Evolutionary conservation across 306 rosid species (phyloP), one percentile per base, ranked within the genome.

Genomic region (Erythrophleum fordii): DNA sequence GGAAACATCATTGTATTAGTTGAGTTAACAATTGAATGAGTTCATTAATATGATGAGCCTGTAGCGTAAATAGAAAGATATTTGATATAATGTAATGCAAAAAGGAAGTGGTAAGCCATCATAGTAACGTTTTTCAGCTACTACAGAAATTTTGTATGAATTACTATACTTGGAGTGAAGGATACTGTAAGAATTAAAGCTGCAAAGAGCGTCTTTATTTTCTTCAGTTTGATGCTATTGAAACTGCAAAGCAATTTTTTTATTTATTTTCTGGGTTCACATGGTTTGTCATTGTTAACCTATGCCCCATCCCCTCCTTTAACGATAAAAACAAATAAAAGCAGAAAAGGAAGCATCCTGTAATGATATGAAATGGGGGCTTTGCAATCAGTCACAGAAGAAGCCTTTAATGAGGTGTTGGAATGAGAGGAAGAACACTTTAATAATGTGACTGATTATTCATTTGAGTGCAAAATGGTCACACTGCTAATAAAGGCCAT

Each of bases 31-130:
- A 41, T 78, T 75, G 59, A 82, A 73, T 73, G 68, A 60, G 58
- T 71, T 80, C 35, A 62, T 48, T 45, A 48, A 69, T 84, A 90
- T 88, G 86, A 90, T 87, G 83, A 73, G 44, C 80, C 17, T 45
- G 81, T 82, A 69, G 89, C 94, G 91, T 92, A 82, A 58, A 81
- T 81, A 69, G 61, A 81, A 92, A 86, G 92, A 59, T 67, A 85
- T 49, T 52, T 65, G n/a, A 88, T 80, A 79, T 53, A 72, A 77
- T 71, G 68, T 42, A 77, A 75, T 60, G 29, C 71, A 1, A 81
- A 55, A 85, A 56, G 80, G 31, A 51, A 79, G 9, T 51, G 35
- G 37, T 44, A 81, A 48, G 65, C 55, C 86, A 83, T 83, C 77
- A 80, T 77, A 69, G 62, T 73, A 65, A 77, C 49, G 41, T 69